Percentiles rank a stretch among this genome's conserved stretches.
phyloP scores from a whole-genome alignment of 495 filamentous ascomycete genomes.

The Aspergillus bertholletiae region DNA sequence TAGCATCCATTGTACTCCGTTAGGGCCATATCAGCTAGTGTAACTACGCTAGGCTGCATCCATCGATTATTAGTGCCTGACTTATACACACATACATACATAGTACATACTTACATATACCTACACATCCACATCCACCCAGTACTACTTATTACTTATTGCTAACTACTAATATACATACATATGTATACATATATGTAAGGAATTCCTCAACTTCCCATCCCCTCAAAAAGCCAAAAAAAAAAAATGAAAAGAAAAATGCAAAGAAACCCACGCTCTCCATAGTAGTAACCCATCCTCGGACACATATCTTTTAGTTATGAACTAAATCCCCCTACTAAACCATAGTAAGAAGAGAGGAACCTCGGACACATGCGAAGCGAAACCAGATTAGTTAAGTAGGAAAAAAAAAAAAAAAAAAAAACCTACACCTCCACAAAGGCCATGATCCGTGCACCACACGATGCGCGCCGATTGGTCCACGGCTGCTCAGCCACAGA shows the following conservation, averaged over 20 bases:
- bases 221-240: too few species aligned
- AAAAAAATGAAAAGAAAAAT: not conserved
- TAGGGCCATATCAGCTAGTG: too few species aligned
- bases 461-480: slow-evolving; percentile 4
- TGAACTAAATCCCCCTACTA: not conserved
- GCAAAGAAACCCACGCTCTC: not conserved
- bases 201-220: not conserved
- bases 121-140: too few species aligned
- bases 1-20: too few species aligned
- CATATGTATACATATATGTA: not conserved
- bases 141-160: not conserved
- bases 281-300: not conserved
- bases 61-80: too few species aligned
- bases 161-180: not conserved
- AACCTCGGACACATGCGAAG: too few species aligned
- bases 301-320: too few species aligned
- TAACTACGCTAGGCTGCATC: too few species aligned
- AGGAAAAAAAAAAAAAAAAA: too few species aligned
- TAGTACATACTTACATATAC: too few species aligned
- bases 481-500: slow-evolving; percentile 9
- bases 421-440: not conserved
- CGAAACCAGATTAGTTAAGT: too few species aligned
- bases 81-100: too few species aligned
- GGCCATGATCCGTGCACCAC: slow-evolving; percentile 13
- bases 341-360: not conserved